phyloP scores from a whole-genome alignment of 1,284 basidiomycete genomes.

The Hymenochaete sp. region DNA sequence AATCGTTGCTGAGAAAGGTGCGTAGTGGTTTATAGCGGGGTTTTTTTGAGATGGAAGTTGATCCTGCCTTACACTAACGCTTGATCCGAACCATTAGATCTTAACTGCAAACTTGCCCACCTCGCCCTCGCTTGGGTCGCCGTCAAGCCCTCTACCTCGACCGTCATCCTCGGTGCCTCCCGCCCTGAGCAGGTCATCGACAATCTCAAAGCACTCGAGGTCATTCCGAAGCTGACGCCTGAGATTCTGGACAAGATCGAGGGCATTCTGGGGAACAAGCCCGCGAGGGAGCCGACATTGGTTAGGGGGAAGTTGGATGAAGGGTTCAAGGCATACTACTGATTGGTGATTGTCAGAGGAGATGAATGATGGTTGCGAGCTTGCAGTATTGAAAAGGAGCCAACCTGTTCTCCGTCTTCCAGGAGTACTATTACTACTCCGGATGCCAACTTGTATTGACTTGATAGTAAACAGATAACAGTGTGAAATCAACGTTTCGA shows the following conservation, averaged over 20 bases:
- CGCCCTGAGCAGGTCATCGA: conserved; percentile 53
- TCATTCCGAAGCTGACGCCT: conserved; percentile 60
- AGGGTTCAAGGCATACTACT: conserved; percentile 1
- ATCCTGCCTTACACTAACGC: neutral
- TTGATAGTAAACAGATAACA: too few relatives aligned
- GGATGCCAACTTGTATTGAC: too few relatives aligned
- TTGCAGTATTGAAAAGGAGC: neutral
- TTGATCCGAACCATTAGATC: conserved; percentile 29
- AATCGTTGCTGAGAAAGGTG: conserved; percentile 43
- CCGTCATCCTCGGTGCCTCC: conserved; percentile 55
- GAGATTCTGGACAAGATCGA: conserved; percentile 61
- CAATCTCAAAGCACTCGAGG: conserved; percentile 62
- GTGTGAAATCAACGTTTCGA: too few relatives aligned
- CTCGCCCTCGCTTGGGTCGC: conserved; percentile 70
- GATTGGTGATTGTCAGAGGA: neutral
- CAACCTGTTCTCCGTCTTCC: too few relatives aligned
- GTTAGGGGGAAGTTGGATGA: neutral
- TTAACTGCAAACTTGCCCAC: conserved; percentile 47
- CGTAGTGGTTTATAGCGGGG: conserved; percentile 22
- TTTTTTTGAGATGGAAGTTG: neutral
- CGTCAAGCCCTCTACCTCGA: conserved; percentile 49
- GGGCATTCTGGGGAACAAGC: conserved; percentile 48
- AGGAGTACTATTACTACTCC: too few relatives aligned
- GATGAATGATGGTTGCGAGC: neutral
- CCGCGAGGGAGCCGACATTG: conserved; percentile 26